phyloP scores from a whole-genome alignment of 495 filamentous ascomycete species.

The Podospora pseudocomata region DNA sequence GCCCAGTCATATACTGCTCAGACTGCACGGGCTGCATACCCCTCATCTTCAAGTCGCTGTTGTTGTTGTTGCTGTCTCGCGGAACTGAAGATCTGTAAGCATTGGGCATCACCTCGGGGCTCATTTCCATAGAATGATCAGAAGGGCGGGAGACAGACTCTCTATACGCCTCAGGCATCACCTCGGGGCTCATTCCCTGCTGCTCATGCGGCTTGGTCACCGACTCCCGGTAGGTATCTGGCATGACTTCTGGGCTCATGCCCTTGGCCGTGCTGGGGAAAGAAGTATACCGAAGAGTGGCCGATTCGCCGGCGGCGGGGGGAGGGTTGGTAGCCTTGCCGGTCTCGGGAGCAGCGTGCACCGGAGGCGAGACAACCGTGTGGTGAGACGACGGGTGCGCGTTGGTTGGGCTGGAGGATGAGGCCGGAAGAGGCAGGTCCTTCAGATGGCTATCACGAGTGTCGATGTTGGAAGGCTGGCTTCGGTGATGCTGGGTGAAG shows the following conservation, averaged over 20 bases:
- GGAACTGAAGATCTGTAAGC: background rate
- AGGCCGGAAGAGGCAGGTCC: conserved; percentile 4
- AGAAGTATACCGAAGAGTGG: conserved; percentile 2
- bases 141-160: background rate
- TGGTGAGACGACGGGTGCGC: conserved; percentile 2
- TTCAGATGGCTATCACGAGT: conserved; percentile 2
- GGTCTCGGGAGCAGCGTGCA: conserved; percentile 1
- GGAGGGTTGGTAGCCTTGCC: conserved; percentile 2
- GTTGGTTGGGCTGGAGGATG: conserved; percentile 8
- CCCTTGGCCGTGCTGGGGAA: conserved; percentile 9
- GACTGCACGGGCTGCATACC: background rate
- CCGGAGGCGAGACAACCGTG: background rate
- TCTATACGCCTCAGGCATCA: background rate
- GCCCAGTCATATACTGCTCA: background rate
- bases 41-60: background rate
- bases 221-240: conserved; percentile 16
- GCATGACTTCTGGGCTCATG: conserved; percentile 27
- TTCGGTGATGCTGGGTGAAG: conserved; percentile 18
- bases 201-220: background rate
- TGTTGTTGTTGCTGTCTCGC: background rate
- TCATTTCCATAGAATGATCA: background rate
- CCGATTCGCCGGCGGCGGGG: background rate
- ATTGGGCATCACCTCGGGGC: background rate
- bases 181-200: conserved; percentile 5
- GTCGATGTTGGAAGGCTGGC: background rate